These are phyloP conservation scores for Wallemia ichthyophaga DNA, from an alignment of 1,284 basidiomycete genomes.

Conservation along the genomic window DNA sequence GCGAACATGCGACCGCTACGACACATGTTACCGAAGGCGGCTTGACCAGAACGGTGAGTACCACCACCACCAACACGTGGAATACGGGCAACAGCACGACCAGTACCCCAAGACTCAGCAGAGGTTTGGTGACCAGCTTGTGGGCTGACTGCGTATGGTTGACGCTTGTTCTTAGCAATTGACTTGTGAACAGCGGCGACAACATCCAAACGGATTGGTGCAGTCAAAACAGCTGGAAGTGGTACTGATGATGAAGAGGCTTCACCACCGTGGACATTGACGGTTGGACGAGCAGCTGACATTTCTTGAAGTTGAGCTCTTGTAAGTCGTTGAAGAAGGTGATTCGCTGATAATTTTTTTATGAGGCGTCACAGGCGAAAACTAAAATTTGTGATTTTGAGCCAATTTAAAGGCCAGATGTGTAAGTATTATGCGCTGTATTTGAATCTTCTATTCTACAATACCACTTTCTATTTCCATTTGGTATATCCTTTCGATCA, in stretches of 20 bases:
- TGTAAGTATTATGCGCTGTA: too few relatives aligned
- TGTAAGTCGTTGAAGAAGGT: neutral
- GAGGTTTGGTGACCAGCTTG: constrained; percentile 98
- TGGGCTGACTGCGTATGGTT: constrained; percentile 85
- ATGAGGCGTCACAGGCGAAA: too few relatives aligned
- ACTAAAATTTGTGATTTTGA: too few relatives aligned
- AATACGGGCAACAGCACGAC: constrained; percentile 99
- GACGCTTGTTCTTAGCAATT: constrained; percentile 94
- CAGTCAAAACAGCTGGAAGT: constrained; percentile 86
- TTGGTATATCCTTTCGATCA: too few relatives aligned
- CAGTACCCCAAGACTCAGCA: constrained; percentile 98
- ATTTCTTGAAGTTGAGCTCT: neutral
- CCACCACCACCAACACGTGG: constrained; percentile 98
- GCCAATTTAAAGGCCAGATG: too few relatives aligned
- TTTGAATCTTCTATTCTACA: too few relatives aligned
- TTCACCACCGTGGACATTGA: constrained; percentile 1
- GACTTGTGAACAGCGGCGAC: constrained; percentile 97
- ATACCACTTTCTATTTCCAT: too few relatives aligned
- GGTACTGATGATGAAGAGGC: constrained; percentile 31
- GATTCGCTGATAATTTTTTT: too few relatives aligned
- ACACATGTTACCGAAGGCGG: constrained; percentile 99
- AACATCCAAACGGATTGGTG: constrained; percentile 94
- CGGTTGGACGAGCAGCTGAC: constrained; percentile 1
- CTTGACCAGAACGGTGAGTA: constrained; percentile 94
- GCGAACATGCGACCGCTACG: constrained; percentile 99